phyloP scores from a whole-genome alignment of 805 yeast genomes.

The Cyberlindnera galapagoensis region DNA sequence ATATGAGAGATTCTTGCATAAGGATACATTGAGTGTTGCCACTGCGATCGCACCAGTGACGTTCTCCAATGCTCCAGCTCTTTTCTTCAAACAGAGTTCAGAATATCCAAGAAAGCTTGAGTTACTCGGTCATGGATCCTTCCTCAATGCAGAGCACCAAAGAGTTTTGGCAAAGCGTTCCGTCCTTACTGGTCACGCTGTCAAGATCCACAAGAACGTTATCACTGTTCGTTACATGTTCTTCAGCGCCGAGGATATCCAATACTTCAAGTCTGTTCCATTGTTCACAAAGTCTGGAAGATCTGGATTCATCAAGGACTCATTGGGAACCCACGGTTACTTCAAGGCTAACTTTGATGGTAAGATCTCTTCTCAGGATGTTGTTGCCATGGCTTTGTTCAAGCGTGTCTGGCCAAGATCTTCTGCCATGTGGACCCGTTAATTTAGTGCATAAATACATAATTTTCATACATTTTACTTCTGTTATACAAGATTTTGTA shows the following conservation, averaged over 20 bases:
- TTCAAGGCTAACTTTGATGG: slow-evolving; percentile 95
- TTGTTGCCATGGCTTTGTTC: slow-evolving; percentile 88
- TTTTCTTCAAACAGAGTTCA: slow-evolving; percentile 61
- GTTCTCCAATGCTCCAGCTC: slow-evolving; percentile 78
- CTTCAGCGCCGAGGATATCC: slow-evolving; percentile 84
- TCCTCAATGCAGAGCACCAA: slow-evolving; percentile 77
- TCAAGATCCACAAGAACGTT: slow-evolving; percentile 87
- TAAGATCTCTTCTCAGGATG: slow-evolving; percentile 84
- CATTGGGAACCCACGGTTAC: slow-evolving; percentile 97
- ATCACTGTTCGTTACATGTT: slow-evolving; percentile 97
- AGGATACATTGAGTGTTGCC: slow-evolving; percentile 68
- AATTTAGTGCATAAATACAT: not conserved
- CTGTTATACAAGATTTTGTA: too few relatives aligned
- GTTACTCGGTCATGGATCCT: slow-evolving; percentile 85
- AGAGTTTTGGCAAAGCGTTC: slow-evolving; percentile 84
- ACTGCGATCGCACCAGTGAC: slow-evolving; percentile 84
- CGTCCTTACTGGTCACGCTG: slow-evolving; percentile 88
- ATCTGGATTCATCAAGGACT: slow-evolving; percentile 89
- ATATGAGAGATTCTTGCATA: slow-evolving; percentile 76
- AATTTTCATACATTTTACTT: too few relatives aligned
- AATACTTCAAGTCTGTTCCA: slow-evolving; percentile 86
- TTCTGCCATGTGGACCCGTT: slow-evolving; percentile 29
- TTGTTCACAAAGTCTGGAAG: slow-evolving; percentile 90
- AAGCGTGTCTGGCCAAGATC: slow-evolving; percentile 87
- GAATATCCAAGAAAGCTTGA: slow-evolving; percentile 44